A percentile compares a stretch with the other conserved stretches of the same genome.
phyloP scores from a whole-genome alignment of 768 basidiomycete genomes.

The Suillus bovinus region DNA sequence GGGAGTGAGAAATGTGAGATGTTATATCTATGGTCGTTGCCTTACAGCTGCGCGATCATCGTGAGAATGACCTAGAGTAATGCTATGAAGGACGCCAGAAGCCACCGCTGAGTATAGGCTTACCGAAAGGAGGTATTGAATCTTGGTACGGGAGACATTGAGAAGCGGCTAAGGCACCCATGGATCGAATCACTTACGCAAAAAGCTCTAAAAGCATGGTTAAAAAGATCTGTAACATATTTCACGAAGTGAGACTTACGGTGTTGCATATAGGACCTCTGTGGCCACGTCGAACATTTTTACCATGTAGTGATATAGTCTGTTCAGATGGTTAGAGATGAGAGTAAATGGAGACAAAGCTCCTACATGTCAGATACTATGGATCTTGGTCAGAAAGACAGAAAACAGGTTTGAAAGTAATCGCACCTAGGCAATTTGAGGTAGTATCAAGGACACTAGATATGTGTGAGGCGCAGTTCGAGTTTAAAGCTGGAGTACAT shows the following conservation, averaged over 20 bases:
- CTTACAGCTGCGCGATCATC: slow-evolving; percentile 30
- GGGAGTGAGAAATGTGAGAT: not conserved
- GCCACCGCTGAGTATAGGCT: slow-evolving; percentile 3
- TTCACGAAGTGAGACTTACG: slow-evolving; percentile 16
- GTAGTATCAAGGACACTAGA: slow-evolving; percentile 26
- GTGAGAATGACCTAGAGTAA: slow-evolving; percentile 24
- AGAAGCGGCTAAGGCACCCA: not conserved
- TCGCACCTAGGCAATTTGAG: slow-evolving; percentile 27
- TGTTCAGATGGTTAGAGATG: slow-evolving; percentile 16
- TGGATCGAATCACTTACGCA: slow-evolving; percentile 26
- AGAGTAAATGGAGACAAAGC: not conserved
- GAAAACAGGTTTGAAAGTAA: not conserved
- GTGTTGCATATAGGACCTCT: slow-evolving; percentile 26
- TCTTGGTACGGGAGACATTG: slow-evolving; percentile 13
- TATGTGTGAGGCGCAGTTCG: not conserved
- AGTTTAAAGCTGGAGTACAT: not conserved
- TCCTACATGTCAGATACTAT: slow-evolving; percentile 31
- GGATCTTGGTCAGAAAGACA: slow-evolving; percentile 11
- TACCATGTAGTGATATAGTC: slow-evolving; percentile 32
- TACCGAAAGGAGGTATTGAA: slow-evolving; percentile 29
- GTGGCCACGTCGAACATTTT: slow-evolving; percentile 24
- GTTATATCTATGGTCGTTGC: not conserved
- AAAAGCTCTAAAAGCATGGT: slow-evolving; percentile 23
- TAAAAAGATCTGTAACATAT: not conserved
- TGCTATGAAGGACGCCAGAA: not conserved